Percentiles rank a stretch among this genome's conserved stretches.
phyloP scores from a whole-genome alignment of 2,329 filamentous ascomycete genomes.

The Elsinoe arachidis region DNA sequence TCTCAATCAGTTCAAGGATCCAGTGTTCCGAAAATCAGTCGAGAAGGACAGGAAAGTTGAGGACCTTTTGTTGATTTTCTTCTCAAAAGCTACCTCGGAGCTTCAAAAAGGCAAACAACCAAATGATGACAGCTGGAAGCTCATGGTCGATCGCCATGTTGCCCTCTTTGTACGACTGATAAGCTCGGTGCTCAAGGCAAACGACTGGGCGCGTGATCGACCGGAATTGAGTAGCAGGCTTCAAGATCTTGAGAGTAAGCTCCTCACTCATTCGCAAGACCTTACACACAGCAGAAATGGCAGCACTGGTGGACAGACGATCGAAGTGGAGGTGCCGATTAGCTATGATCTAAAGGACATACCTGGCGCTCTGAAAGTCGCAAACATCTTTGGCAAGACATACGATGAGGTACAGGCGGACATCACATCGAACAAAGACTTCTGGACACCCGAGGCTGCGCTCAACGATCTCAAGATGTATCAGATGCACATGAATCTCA shows the following conservation, averaged over 20 bases:
- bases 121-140: conserved; percentile 82
- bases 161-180: conserved; percentile 88
- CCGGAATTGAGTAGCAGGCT: conserved; percentile 75
- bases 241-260: conserved; percentile 78
- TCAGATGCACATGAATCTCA: conserved; percentile 76
- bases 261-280: conserved; percentile 89
- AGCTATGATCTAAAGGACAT: conserved; percentile 96
- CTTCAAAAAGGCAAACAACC: conserved; percentile 66
- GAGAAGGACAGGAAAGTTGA: conserved; percentile 91
- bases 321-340: conserved; percentile 74
- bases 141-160: conserved; percentile 86
- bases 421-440: conserved; percentile 68
- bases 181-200: conserved; percentile 67
- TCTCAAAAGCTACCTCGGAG: conserved; percentile 86
- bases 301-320: conserved; percentile 52
- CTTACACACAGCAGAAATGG: conserved; percentile 57
- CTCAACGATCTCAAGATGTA: conserved; percentile 88
- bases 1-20: conserved; percentile 85
- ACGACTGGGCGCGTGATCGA: conserved; percentile 76
- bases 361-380: conserved; percentile 82
- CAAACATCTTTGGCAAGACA: conserved; percentile 73
- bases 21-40: conserved; percentile 78
- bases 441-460: conserved; percentile 88
- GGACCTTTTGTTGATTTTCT: conserved; percentile 90
- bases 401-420: conserved; percentile 76